phyloP scores from a whole-genome alignment of 306 rosid species.

The Glycine latifolia region DNA sequence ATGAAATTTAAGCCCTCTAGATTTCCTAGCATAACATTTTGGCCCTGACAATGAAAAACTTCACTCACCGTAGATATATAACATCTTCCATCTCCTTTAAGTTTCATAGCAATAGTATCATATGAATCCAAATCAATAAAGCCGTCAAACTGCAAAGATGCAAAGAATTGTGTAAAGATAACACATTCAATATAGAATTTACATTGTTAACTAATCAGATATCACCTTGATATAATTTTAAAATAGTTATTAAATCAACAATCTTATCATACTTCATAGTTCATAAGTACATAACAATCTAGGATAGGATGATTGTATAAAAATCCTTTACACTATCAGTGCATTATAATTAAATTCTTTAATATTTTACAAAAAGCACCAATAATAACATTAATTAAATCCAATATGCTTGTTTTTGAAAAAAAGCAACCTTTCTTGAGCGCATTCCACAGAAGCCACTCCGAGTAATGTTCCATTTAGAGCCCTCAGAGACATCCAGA shows the following conservation, averaged over 20 bases:
- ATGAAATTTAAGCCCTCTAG: constrained; percentile 15
- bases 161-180: constrained; percentile 22
- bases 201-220: neutral
- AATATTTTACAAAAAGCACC: neutral
- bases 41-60: constrained; percentile 30
- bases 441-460: constrained; percentile 98
- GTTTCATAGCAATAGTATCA: constrained; percentile 84
- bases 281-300: neutral
- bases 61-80: constrained; percentile 89
- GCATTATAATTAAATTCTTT: neutral
- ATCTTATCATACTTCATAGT: neutral
- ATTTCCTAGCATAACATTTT: constrained; percentile 21
- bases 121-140: constrained; percentile 86
- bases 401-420: neutral
- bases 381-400: constrained; percentile 15
- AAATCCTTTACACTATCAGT: neutral
- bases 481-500: constrained; percentile 63
- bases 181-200: neutral
- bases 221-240: neutral
- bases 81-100: constrained; percentile 91
- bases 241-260: neutral
- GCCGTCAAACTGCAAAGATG: constrained; percentile 77
- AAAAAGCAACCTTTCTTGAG: constrained; percentile 74
- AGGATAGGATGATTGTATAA: neutral
- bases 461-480: constrained; percentile 75